Base-by-base conservation (phyloP, 2,329 filamentous ascomycete genomes). In the Hymenoscyphus infarciens region DNA sequence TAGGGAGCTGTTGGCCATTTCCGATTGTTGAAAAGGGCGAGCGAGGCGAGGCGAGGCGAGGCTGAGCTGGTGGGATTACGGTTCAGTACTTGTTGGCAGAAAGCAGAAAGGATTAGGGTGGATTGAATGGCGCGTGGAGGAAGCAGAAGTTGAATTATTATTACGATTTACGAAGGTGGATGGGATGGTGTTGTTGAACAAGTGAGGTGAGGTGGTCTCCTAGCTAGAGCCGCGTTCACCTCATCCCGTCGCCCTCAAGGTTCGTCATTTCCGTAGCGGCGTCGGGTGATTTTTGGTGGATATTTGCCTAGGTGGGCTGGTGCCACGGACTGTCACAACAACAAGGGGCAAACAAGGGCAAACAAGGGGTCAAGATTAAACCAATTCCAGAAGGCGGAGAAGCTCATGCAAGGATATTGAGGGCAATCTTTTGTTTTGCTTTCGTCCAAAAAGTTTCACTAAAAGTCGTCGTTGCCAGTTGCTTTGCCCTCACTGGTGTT, bases 61-160 rank as follows among this genome's bases (percentile, higher is more conserved):
- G 53, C 52, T 31, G 29, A 31, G 29, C 29, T 31, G 22, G 11
- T 27, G 27, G 27, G 53, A 31, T 55, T 15, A 38, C 10, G 35
- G 35, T 38, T 38, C 35, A 11, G 27, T 15, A 29, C 10, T 22
- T 52, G 45, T 22, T 52, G 45, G 45, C 45, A 25, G 45, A 25
- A 19, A 27, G 25, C 2, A 52, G 19, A 22, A 10, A 10, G 25
- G 53, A 13, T 55, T 25, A 31, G 11, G 25, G 25, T 55, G 53
- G 33, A 29, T 33, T 25, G 13, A 27, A 16, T 4, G n/a, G 53
- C 25, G 53, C 22, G 29, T 29, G 5, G 25, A n/a, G 8, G 19
- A 31, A n/a, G 52, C 16, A n/a, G 16, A 55, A 19, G 53, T 22
- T 55, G 53, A 55, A 55, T 25, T 52, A 52, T 52, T 52, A 52